Evolutionary conservation across 768 basidiomycete species (phyloP).

Genomic region (Suillus spraguei): DNA sequence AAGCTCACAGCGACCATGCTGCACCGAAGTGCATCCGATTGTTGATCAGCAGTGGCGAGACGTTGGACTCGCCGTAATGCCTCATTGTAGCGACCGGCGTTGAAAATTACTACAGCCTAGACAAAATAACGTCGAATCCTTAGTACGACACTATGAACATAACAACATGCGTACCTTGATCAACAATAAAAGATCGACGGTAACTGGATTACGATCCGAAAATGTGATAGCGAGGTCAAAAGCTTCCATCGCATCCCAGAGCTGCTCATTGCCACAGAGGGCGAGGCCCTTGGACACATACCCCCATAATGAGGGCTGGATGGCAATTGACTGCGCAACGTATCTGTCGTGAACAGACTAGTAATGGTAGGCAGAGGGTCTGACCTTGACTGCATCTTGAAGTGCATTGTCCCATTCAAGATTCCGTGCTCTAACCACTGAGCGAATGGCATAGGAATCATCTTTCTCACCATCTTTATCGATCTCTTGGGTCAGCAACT

Average conservation of each 20-base stretch:
- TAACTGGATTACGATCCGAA: background rate
- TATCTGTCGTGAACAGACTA: background rate
- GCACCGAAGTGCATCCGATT: background rate
- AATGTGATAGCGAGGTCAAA: background rate
- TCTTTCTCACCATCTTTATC: background rate
- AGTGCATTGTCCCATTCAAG: background rate
- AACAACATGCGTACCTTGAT: background rate
- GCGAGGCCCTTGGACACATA: background rate
- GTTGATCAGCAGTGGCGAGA: background rate
- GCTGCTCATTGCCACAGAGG: background rate
- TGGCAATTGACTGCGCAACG: background rate
- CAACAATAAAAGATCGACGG: background rate
- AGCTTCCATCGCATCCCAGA: constrained; percentile 1
- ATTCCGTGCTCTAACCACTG: background rate
- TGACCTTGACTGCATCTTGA: background rate
- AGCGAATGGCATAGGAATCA: background rate
- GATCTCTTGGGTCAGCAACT: background rate
- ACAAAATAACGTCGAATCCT: background rate
- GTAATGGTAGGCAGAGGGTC: background rate
- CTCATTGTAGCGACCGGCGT: background rate
- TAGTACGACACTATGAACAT: background rate
- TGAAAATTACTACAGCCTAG: background rate
- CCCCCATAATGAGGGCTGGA: background rate
- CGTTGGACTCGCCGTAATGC: background rate
- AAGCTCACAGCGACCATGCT: background rate